A percentile compares a stretch with the other conserved stretches of the same genome.
These are phyloP conservation scores for Areca catechu DNA, from an alignment of 176 grass and related monocot species.

Conservation along the genomic window DNA sequence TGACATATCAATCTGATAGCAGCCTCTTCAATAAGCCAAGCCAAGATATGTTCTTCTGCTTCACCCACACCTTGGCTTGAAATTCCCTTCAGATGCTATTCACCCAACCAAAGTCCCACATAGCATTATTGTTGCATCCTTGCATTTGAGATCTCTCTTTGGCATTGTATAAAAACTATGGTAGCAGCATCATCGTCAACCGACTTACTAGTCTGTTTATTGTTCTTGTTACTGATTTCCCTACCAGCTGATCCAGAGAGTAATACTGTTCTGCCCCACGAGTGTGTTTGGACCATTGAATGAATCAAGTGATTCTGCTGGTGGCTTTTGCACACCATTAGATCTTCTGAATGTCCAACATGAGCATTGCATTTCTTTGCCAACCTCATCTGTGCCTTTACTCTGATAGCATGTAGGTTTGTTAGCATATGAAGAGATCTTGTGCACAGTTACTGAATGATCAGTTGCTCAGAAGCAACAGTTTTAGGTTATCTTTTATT, in stretches of 20 bases:
- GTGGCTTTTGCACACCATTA: slow-evolving; percentile 34
- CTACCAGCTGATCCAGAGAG: slow-evolving; percentile 35
- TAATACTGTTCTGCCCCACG: slow-evolving; percentile 11
- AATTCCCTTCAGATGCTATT: slow-evolving; percentile 53
- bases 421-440: slow-evolving; percentile 9
- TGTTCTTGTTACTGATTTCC: not conserved
- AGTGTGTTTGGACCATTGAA: slow-evolving; percentile 15
- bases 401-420: slow-evolving; percentile 10
- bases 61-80: slow-evolving; percentile 29
- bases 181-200: not conserved
- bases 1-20: slow-evolving; percentile 21
- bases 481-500: slow-evolving; percentile 36
- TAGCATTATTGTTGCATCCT: slow-evolving; percentile 22
- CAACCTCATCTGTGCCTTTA: slow-evolving; percentile 4
- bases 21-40: slow-evolving; percentile 43
- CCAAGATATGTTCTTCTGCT: slow-evolving; percentile 30
- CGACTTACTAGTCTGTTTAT: not conserved
- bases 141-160: slow-evolving; percentile 56
- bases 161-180: slow-evolving; percentile 43
- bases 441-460: slow-evolving; percentile 32
- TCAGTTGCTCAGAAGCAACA: slow-evolving; percentile 44
- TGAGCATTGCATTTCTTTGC: slow-evolving; percentile 28
- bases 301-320: slow-evolving; percentile 14
- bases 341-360: slow-evolving; percentile 39
- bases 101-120: slow-evolving; percentile 65